Evolutionary conservation across 768 basidiomycete species (phyloP).

Genomic region (Tylopilus cervinicoccineus): DNA sequence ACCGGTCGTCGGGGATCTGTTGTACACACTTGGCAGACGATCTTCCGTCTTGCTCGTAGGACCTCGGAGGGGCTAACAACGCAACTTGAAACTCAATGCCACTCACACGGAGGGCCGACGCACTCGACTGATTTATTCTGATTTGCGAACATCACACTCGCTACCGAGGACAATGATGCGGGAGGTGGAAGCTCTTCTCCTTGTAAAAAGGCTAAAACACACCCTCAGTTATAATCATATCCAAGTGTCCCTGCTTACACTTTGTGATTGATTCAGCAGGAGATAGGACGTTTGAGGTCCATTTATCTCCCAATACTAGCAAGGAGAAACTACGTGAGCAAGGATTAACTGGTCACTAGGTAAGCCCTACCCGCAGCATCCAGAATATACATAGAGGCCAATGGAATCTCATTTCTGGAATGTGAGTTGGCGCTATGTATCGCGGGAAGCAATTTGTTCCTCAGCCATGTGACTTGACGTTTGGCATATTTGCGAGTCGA

Average conservation of each 20-base stretch:
- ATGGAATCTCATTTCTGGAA: slow-evolving; percentile 20
- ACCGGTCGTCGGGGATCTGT: slow-evolving; percentile 49
- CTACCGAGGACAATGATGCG: slow-evolving; percentile 47
- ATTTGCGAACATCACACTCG: slow-evolving; percentile 48
- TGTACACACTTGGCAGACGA: slow-evolving; percentile 64
- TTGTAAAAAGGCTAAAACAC: slow-evolving; percentile 47
- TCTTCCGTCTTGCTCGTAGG: slow-evolving; percentile 52
- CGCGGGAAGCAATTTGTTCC: slow-evolving; percentile 82
- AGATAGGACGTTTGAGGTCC: slow-evolving; percentile 53
- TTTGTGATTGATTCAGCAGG: slow-evolving; percentile 47
- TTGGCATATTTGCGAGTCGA: slow-evolving; percentile 91
- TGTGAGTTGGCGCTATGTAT: slow-evolving; percentile 45
- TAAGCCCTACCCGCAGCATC: slow-evolving; percentile 60
- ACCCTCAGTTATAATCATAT: not conserved
- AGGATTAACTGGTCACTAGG: not conserved
- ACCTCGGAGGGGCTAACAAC: slow-evolving; percentile 51
- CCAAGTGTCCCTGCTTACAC: slow-evolving; percentile 36
- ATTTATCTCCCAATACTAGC: slow-evolving; percentile 50
- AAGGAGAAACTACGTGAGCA: slow-evolving; percentile 1
- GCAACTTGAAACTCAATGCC: slow-evolving; percentile 9
- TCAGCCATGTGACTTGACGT: slow-evolving; percentile 88
- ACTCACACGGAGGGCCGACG: slow-evolving; percentile 14
- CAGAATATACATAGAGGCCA: slow-evolving; percentile 51
- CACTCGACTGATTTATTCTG: slow-evolving; percentile 45
- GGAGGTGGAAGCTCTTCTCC: slow-evolving; percentile 52